Evolutionary conservation across 768 basidiomycete genomes (phyloP).

Genomic region (Nidularia pulvinata): DNA sequence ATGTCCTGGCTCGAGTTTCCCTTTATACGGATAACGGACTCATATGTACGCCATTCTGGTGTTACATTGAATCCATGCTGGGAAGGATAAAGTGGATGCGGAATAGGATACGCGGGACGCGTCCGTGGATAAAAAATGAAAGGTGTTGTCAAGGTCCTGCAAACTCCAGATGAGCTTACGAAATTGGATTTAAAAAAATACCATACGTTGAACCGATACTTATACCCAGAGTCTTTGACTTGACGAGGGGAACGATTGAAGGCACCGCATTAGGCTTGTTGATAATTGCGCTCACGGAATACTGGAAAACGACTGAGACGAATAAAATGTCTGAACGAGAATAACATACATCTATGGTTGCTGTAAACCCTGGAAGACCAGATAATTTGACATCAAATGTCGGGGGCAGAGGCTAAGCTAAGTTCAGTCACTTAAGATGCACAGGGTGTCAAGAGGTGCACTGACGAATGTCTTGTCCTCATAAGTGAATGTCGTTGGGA

Average conservation of each 20-base stretch:
- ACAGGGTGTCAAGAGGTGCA: conserved; percentile 6
- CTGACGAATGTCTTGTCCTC: conserved; percentile 61
- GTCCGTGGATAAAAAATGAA: conserved; percentile 70
- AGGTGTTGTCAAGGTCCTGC: conserved; percentile 54
- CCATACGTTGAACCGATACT: conserved; percentile 54
- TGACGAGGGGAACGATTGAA: conserved; percentile 37
- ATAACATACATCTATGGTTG: conserved; percentile 48
- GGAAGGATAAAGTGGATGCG: conserved; percentile 34
- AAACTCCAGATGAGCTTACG: conserved; percentile 4
- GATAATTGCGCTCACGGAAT: conserved; percentile 53
- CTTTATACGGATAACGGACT: conserved; percentile 37
- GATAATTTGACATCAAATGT: conserved; percentile 67
- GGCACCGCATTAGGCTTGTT: conserved; percentile 44
- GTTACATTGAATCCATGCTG: conserved; percentile 38
- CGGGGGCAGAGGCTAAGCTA: conserved; percentile 63
- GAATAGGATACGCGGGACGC: conserved; percentile 54
- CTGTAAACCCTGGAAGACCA: conserved; percentile 73
- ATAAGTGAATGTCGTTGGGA: conserved; percentile 60
- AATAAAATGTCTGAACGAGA: neutral
- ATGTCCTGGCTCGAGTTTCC: conserved; percentile 37
- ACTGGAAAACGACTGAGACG: conserved; percentile 28
- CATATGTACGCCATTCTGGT: conserved; percentile 50
- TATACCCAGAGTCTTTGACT: conserved; percentile 51
- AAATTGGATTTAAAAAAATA: neutral
- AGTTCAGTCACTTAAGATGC: conserved; percentile 2